Evolutionary conservation across 106 monocot species (phyloP).

Genomic region (Ottelia alismoides): DNA sequence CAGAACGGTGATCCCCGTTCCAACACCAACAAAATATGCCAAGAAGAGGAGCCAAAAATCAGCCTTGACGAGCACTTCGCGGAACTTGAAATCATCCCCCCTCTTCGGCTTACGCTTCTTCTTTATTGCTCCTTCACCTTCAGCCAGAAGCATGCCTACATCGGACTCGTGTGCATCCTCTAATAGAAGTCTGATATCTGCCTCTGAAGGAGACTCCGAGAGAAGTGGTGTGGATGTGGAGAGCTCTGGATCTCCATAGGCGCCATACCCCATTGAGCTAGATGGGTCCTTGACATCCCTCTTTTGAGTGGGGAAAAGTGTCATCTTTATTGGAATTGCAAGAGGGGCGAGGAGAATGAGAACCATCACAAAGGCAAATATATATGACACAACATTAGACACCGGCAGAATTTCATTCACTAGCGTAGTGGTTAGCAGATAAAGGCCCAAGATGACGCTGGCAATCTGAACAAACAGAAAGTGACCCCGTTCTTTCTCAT

Average conservation of each 20-base stretch:
- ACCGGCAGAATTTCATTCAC: conserved; percentile 29
- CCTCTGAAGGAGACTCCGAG: too few relatives aligned
- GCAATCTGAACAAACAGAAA: conserved; percentile 57
- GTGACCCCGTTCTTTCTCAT: conserved; percentile 43
- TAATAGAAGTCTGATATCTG: too few relatives aligned
- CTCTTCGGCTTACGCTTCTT: too few relatives aligned
- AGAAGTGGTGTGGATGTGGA: conserved; percentile 50
- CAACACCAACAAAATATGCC: conserved; percentile 63
- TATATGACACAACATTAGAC: conserved; percentile 20
- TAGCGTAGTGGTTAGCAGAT: conserved; percentile 28
- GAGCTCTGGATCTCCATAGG: conserved; percentile 7
- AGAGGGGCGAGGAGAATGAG: conserved; percentile 67
- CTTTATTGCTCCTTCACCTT: conserved; percentile 74
- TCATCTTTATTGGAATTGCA: conserved; percentile 76
- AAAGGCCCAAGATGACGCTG: too few relatives aligned
- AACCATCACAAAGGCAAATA: too few relatives aligned
- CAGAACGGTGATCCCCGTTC: conserved; percentile 62
- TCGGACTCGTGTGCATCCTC: too few relatives aligned
- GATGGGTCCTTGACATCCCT: conserved; percentile 11
- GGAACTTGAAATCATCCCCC: conserved; percentile 68
- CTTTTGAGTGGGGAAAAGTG: conserved; percentile 26
- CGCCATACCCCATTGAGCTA: conserved; percentile 19
- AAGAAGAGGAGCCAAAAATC: too few relatives aligned
- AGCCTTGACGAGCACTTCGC: conserved; percentile 54
- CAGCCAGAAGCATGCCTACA: too few relatives aligned